Evolutionary conservation across 495 filamentous ascomycete species (phyloP).

Genomic region (Clavariopsis aquatica): DNA sequence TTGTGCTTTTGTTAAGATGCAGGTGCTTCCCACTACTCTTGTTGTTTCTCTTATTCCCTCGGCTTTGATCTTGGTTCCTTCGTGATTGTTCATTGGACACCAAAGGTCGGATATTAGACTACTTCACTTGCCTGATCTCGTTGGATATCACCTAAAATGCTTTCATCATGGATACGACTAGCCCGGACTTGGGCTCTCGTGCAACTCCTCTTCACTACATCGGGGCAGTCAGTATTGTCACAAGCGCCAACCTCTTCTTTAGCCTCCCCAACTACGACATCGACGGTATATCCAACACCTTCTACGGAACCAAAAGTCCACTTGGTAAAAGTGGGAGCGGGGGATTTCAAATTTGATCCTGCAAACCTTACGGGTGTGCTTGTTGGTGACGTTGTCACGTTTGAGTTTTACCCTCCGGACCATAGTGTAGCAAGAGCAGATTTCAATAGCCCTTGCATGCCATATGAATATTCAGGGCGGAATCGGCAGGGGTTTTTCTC

Average conservation of each 20-base stretch:
- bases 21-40: neutral
- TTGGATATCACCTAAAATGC: neutral
- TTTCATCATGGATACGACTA: neutral
- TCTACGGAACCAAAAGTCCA: conserved; percentile 25
- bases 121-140: neutral
- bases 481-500: conserved; percentile 53
- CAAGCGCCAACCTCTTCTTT: neutral
- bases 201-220: neutral
- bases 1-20: neutral
- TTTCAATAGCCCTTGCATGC: conserved; percentile 59
- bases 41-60: neutral
- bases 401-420: conserved; percentile 61
- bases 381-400: conserved; percentile 48
- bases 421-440: conserved; percentile 60
- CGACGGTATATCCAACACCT: conserved; percentile 4
- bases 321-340: conserved; percentile 38
- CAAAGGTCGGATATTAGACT: neutral
- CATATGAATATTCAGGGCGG: conserved; percentile 53
- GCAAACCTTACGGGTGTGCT: conserved; percentile 29
- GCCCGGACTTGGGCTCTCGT: neutral
- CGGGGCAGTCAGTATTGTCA: neutral
- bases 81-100: neutral
- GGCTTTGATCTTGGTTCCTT: neutral
- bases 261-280: neutral
- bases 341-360: conserved; percentile 31